Conservation (phyloP, 106 monocot genomes). For the Cymbidium sinense region DNA sequence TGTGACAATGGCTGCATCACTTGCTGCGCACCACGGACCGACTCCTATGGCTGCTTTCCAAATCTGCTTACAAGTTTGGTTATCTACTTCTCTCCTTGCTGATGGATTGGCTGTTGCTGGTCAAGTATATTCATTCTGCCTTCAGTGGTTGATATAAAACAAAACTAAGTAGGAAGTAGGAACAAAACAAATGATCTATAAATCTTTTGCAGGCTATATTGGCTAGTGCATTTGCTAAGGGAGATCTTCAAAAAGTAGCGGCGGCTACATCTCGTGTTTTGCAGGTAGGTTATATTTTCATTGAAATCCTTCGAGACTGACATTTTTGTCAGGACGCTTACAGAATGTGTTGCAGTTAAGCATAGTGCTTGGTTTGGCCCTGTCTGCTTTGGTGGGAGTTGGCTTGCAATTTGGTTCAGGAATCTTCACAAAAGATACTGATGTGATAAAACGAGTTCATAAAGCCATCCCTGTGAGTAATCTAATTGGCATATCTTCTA, state of each 20-base stretch:
- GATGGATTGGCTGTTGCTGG: slow-evolving; percentile 94
- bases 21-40: slow-evolving; percentile 71
- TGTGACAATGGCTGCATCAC: slow-evolving; percentile 76
- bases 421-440: slow-evolving; percentile 58
- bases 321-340: no score
- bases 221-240: slow-evolving; percentile 68
- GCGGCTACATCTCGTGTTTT: slow-evolving; percentile 55
- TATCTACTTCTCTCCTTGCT: slow-evolving; percentile 82
- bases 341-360: slow-evolving; percentile 46
- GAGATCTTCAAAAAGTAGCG: slow-evolving; percentile 43
- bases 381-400: slow-evolving; percentile 52
- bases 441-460: slow-evolving; percentile 56
- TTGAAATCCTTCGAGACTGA: not conserved
- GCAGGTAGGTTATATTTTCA: slow-evolving; percentile 34
- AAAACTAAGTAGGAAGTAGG: not conserved
- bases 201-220: slow-evolving; percentile 54
- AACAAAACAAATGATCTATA: not conserved
- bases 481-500: no score
- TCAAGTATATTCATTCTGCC: slow-evolving; percentile 37
- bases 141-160: not conserved
- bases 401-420: slow-evolving; percentile 55
- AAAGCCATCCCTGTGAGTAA: slow-evolving; percentile 50
- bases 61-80: slow-evolving; percentile 78
- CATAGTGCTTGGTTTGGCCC: slow-evolving; percentile 57
- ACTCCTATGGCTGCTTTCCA: slow-evolving; percentile 87